phyloP scores from a whole-genome alignment of 2,329 filamentous ascomycete genomes.

The Verticillium isaacii region DNA sequence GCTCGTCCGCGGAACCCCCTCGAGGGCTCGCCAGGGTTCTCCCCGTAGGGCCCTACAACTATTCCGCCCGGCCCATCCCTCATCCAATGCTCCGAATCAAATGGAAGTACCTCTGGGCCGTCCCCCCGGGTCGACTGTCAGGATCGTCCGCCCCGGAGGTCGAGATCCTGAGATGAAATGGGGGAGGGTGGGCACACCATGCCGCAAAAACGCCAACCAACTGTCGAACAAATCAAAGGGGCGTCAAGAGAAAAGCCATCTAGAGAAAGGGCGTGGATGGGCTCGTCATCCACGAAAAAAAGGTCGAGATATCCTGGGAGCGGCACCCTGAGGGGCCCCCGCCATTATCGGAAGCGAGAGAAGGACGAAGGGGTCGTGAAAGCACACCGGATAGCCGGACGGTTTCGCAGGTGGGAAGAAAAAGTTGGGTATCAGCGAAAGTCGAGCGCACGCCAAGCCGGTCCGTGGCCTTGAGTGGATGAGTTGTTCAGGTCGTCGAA shows the following conservation, averaged over 20 bases:
- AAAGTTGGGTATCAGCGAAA: slow-evolving; percentile 4
- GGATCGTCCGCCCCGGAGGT: no score
- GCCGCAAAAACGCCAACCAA: not conserved
- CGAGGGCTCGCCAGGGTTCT: not conserved
- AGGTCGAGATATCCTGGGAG: not conserved
- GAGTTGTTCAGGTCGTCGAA: not conserved
- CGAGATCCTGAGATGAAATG: not conserved
- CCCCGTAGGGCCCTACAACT: not conserved
- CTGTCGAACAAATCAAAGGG: not conserved
- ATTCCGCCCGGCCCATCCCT: not conserved
- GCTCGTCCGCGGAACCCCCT: not conserved
- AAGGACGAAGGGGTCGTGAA: not conserved
- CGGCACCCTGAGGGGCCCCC: not conserved
- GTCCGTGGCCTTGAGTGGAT: not conserved
- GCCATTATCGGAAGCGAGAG: not conserved
- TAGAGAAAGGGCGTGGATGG: not conserved
- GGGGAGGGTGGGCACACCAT: not conserved
- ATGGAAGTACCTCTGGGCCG: not conserved
- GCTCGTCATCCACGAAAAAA: not conserved
- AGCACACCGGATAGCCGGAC: not conserved
- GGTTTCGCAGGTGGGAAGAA: not conserved
- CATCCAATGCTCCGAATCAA: not conserved
- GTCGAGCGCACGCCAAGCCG: not conserved
- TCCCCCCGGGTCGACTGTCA: not conserved
- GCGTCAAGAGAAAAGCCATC: not conserved